phyloP scores from a whole-genome alignment of 768 basidiomycete genomes.

The Coprinopsis sp. region DNA sequence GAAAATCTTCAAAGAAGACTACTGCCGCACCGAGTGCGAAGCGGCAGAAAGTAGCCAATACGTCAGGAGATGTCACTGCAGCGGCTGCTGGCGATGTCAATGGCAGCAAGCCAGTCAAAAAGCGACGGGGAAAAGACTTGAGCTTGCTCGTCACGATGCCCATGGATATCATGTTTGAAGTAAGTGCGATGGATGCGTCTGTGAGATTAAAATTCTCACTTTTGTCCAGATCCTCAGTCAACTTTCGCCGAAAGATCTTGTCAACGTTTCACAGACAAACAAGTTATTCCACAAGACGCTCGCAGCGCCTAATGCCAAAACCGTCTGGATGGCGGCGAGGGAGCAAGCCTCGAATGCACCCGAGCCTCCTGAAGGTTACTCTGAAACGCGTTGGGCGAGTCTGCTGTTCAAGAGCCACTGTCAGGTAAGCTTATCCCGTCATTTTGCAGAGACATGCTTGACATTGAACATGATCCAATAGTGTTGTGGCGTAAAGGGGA shows the following conservation, averaged over 20 bases:
- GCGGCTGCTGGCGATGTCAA: no score
- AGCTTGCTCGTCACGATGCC: not conserved
- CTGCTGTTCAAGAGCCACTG: not conserved
- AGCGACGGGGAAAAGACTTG: not conserved
- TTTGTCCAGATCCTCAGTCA: conserved; percentile 1
- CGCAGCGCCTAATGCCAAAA: not conserved
- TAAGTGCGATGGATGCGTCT: not conserved
- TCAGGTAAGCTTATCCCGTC: no score
- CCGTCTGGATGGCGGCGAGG: not conserved
- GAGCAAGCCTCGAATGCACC: not conserved
- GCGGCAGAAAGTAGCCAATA: no score
- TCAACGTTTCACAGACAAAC: conserved; percentile 2
- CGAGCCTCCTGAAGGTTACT: not conserved
- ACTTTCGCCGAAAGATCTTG: not conserved
- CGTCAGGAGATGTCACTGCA: no score
- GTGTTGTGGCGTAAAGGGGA: conserved; percentile 16
- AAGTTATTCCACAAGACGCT: not conserved
- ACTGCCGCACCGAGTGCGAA: no score
- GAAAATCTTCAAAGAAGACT: no score
- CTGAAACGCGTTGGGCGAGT: not conserved
- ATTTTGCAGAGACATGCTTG: no score
- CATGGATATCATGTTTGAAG: not conserved
- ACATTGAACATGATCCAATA: no score
- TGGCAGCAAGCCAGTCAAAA: no score
- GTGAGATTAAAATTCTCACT: not conserved